These are phyloP conservation scores for Suhomyces bokatorum DNA, from an alignment of 1,139 yeast species.

Conservation along the genomic window DNA sequence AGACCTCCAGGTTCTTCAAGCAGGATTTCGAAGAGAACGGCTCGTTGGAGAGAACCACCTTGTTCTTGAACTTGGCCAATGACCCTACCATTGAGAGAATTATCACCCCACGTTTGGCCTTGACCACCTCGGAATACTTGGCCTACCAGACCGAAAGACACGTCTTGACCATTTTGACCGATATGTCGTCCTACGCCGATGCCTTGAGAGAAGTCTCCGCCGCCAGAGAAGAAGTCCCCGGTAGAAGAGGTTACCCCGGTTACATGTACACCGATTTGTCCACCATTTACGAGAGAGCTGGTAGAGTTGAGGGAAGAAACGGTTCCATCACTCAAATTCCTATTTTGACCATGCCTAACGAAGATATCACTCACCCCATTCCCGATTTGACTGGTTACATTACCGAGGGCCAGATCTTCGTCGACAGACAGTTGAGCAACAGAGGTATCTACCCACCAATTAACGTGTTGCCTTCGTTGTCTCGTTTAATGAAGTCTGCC, in stretches of 20 bases:
- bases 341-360: slow-evolving; percentile 98
- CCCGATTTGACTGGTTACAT: slow-evolving; percentile 99
- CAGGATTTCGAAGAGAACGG: slow-evolving; percentile 99
- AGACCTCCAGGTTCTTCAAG: slow-evolving; percentile 90
- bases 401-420: slow-evolving; percentile 97
- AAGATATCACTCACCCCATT: slow-evolving; percentile 98
- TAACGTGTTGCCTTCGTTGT: slow-evolving; percentile 93
- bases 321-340: slow-evolving; percentile 99
- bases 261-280: slow-evolving; percentile 99
- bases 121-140: slow-evolving; percentile 96
- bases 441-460: slow-evolving; percentile 99
- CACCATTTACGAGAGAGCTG: slow-evolving; percentile 98
- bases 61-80: slow-evolving; percentile 95
- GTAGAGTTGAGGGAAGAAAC: slow-evolving; percentile 99
- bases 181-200: slow-evolving; percentile 99
- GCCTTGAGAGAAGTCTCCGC: slow-evolving; percentile 99
- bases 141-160: slow-evolving; percentile 99
- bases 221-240: slow-evolving; percentile 99
- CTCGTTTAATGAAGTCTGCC: slow-evolving; percentile 98
- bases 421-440: slow-evolving; percentile 94
- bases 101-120: slow-evolving; percentile 98
- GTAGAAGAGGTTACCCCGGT: slow-evolving; percentile 99
- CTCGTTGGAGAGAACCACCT: slow-evolving; percentile 93
- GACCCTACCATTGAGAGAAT: slow-evolving; percentile 99
- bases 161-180: slow-evolving; percentile 95